Evolutionary conservation across 2,329 filamentous ascomycete species (phyloP), one percentile per base, ranked within the genome.

Genomic region (Biscogniauxia mediterranea): DNA sequence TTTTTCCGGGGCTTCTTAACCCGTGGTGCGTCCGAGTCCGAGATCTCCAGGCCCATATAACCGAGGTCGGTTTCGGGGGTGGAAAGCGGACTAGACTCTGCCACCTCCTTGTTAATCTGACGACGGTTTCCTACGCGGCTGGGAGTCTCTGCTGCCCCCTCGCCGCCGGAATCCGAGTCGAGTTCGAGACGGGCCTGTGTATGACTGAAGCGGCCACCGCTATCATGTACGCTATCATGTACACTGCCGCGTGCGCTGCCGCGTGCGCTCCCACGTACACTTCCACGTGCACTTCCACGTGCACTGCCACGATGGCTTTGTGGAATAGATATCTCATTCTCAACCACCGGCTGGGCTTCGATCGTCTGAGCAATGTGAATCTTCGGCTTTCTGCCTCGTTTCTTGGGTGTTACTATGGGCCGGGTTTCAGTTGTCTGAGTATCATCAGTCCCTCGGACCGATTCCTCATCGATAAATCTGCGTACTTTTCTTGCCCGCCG

Each of bases 81-180:
- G 13, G 72, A 73, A 53, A 73, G 68, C 3, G 71, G 71, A 60
- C 71, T 73, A 5, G 72, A 73, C 54, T 70, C 69, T 17, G 61
- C 56, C 7, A 54, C 52, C 38, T 58, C 55, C 20, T 21, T 50
- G 20, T 42, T 42, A 50, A 51, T 28, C 46, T 65, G 68, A 9
- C 66, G 64, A 23, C 69, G 67, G 13, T 58, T 65, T 42, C 67
- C 65, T 1, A 62, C 55, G 21, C 70, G 68, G 7, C 69, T 68
- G 25, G 63, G 66, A 5, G 64, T 65, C 20, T 67, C 42, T 42
- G 46, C 63, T 23, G 26, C 63, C 19, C 59, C 50, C 15, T 57
- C 52, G 56, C 62, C 26, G 58, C 59, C 67, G 21, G 70, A 67
- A 20, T 67, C 62, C 5, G 64, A 61, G 58, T 68, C 61, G 7